Base-by-base conservation (phyloP, 192 early-diverging fungal genomes). In the Entophlyctis helioformis region DNA sequence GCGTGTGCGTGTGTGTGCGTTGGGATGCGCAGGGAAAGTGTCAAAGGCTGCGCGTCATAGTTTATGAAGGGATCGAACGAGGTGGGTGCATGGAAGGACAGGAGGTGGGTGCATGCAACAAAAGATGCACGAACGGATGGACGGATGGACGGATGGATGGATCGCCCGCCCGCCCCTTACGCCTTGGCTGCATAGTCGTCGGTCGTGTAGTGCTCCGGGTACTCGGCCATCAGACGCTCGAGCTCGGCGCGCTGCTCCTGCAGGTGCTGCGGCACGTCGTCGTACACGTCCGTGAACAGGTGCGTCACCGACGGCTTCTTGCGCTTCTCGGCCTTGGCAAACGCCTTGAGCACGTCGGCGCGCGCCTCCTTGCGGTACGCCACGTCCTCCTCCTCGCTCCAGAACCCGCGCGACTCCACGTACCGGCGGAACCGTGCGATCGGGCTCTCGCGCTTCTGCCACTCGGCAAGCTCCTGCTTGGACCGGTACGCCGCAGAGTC, bases 401-500 rank as follows among this genome's bases (percentile, higher is more conserved):
- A 98, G 80, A 81, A 89, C 16, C 74, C 75, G 52, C 87, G 78
- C 46, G 59, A 51, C 53, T 89, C 85, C 31, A 98, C 64, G 78
- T 89, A 98, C 25, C 84, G 79, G 49, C 89, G 76, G 74, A 98
- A 78, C 24, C 95, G 76, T 19, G 81, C 63, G 34, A 96, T 80
- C 3, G 95, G 95, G 51, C 84, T 86, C 59, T 95, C 92, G 48
- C 78, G 67, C 38, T 75, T 75, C 59, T 75, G 80, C 84, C 89
- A 89, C 44, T 84, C 77, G 45, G 87, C 81, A 4, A 95, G 89
- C 59, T 98, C 95, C 59, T 71, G 41, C 56, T 86, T 87, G 36
- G 86, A 78, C 25, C 95, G 76, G 60, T 98, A 98, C 18, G 90
- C 91, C 2, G 86, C 84, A 12, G 92, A 95, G 60, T 98, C 92